Conservation (phyloP, 495 filamentous ascomycete genomes). For the Poronia punctata region DNA sequence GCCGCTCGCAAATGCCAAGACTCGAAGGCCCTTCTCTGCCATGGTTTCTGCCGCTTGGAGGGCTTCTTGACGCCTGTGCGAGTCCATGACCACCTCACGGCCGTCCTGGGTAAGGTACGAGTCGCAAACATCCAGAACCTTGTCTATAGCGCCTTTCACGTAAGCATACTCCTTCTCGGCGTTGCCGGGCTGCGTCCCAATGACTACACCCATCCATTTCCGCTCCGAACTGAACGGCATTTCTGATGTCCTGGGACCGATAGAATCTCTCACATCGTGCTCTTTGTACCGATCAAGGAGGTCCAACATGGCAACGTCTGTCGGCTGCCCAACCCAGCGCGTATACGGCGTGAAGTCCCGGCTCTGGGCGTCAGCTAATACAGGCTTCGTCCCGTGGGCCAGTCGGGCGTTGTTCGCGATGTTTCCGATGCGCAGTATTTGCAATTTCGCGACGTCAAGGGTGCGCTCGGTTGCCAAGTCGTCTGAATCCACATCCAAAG, state of each 20-base stretch:
- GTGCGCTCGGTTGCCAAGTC: conserved; percentile 51
- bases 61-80: conserved; percentile 63
- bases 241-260: conserved; percentile 70
- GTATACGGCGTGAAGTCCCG: conserved; percentile 59
- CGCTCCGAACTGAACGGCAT: conserved; percentile 94
- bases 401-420: conserved; percentile 93
- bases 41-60: conserved; percentile 79
- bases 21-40: conserved; percentile 84
- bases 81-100: conserved; percentile 79
- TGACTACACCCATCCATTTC: conserved; percentile 98
- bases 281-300: conserved; percentile 83
- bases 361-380: conserved; percentile 68
- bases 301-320: conserved; percentile 92
- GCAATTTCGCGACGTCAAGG: conserved; percentile 64
- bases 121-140: conserved; percentile 77
- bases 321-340: conserved; percentile 94
- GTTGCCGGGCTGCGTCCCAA: conserved; percentile 51
- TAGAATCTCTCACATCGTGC: conserved; percentile 78
- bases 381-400: conserved; percentile 61
- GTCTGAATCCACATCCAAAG: conserved; percentile 69
- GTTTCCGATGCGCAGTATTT: conserved; percentile 83
- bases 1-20: conserved; percentile 88
- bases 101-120: conserved; percentile 85
- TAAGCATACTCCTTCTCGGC: conserved; percentile 68
- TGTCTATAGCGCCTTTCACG: conserved; percentile 91